These are phyloP conservation scores for Tetrahymena elliotti DNA, from an alignment of 73 alveolate species.

Conservation along the genomic window DNA sequence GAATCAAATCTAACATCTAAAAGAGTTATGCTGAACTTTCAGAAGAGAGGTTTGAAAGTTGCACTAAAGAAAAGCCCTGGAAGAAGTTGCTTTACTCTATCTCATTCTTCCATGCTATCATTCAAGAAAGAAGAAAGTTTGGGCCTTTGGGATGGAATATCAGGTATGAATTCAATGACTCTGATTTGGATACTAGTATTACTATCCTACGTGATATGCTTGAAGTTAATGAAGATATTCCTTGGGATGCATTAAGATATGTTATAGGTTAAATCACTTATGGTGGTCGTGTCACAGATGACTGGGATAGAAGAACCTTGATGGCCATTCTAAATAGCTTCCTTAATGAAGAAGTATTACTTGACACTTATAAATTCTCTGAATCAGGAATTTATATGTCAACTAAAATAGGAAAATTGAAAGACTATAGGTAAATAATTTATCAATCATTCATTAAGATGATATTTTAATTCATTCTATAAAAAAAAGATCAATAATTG, in stretches of 20 bases:
- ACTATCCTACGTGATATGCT: slow-evolving; percentile 74
- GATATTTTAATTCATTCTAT: no score
- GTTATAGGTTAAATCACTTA: slow-evolving; percentile 92
- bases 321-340: slow-evolving; percentile 75
- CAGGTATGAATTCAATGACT: slow-evolving; percentile 93
- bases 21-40: slow-evolving; percentile 69
- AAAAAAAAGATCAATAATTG: slow-evolving; percentile 47
- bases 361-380: slow-evolving; percentile 57
- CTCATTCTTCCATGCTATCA: slow-evolving; percentile 97
- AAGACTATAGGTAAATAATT: slow-evolving; percentile 4
- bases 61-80: slow-evolving; percentile 76
- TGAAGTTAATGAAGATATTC: slow-evolving; percentile 84
- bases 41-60: slow-evolving; percentile 73
- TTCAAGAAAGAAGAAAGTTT: slow-evolving; percentile 93
- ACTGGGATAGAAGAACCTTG: slow-evolving; percentile 87
- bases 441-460: no score
- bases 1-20: slow-evolving; percentile 69
- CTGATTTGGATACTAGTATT: slow-evolving; percentile 89
- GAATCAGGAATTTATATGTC: slow-evolving; percentile 51
- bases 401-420: slow-evolving; percentile 40
- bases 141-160: slow-evolving; percentile 98
- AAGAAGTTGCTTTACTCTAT: slow-evolving; percentile 72
- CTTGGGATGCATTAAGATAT: slow-evolving; percentile 82
- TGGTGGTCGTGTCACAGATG: slow-evolving; percentile 98
- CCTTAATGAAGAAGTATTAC: slow-evolving; percentile 74